phyloP scores from a whole-genome alignment of 2,329 filamentous ascomycete species.

The Annulohypoxylon truncatum region DNA sequence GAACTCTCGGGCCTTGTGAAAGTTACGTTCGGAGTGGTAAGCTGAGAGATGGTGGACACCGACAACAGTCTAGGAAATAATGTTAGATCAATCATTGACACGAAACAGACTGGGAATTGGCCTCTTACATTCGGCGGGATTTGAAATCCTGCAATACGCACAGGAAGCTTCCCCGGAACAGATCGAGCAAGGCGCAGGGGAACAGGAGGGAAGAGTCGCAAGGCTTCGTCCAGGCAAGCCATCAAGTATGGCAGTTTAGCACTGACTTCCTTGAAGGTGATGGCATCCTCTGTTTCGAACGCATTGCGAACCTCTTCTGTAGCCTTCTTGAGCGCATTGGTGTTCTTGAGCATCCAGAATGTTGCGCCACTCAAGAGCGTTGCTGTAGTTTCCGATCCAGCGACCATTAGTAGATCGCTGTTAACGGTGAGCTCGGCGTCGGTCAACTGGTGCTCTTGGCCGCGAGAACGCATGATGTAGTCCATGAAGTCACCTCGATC shows the following conservation, averaged over 20 bases:
- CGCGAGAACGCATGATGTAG: constrained; percentile 48
- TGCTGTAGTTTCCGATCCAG: constrained; percentile 49
- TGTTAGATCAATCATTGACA: constrained; percentile 9
- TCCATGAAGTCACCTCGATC: constrained; percentile 50
- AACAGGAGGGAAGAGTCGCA: constrained; percentile 45
- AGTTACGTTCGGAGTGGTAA: constrained; percentile 43
- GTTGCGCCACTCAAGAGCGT: constrained; percentile 45
- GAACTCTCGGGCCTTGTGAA: constrained; percentile 42
- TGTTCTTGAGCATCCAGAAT: constrained; percentile 50
- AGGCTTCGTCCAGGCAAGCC: constrained; percentile 44
- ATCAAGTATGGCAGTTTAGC: constrained; percentile 43
- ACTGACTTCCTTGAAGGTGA: constrained; percentile 54
- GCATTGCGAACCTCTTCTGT: constrained; percentile 58
- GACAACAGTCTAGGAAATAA: constrained; percentile 35
- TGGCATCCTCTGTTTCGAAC: constrained; percentile 59
- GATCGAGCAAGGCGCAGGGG: constrained; percentile 39
- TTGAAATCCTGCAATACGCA: constrained; percentile 40
- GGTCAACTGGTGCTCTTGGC: constrained; percentile 46
- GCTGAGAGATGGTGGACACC: constrained; percentile 45
- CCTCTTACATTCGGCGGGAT: constrained; percentile 43
- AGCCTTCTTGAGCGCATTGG: constrained; percentile 43
- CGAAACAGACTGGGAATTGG: not conserved
- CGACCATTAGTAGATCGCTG: constrained; percentile 48
- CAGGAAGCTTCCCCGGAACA: constrained; percentile 39
- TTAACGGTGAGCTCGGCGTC: constrained; percentile 51